A percentile compares a stretch with the other conserved stretches of the same genome.
These are phyloP conservation scores for Zygoascus tannicola DNA, from an alignment of 805 yeast genomes.

Conservation along the genomic window DNA sequence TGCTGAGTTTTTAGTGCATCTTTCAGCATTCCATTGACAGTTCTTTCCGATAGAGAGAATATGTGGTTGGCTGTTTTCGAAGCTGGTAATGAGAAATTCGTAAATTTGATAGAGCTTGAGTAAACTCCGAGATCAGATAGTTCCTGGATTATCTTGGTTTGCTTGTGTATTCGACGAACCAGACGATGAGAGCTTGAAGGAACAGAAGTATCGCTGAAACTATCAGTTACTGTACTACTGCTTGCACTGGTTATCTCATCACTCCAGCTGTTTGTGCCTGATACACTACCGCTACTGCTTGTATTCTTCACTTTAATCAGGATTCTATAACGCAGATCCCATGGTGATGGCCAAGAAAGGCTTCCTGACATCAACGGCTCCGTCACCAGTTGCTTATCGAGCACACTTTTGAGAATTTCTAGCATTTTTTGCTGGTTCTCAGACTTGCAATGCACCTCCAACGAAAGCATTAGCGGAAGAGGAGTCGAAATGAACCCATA, in stretches of 20 bases:
- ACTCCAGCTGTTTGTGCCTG: background rate
- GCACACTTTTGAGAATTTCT: conserved; percentile 40
- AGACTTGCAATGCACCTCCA: conserved; percentile 71
- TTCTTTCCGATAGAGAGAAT: conserved; percentile 77
- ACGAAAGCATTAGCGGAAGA: conserved; percentile 73
- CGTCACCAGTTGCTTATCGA: conserved; percentile 50
- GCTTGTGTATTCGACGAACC: conserved; percentile 3
- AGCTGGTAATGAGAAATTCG: conserved; percentile 78
- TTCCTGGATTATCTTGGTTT: conserved; percentile 26
- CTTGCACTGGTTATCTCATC: background rate
- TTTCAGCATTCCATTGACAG: conserved; percentile 51
- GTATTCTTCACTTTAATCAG: conserved; percentile 66
- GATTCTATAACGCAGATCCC: conserved; percentile 57
- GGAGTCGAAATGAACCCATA: conserved; percentile 86
- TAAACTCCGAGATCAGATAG: conserved; percentile 61
- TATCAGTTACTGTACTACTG: conserved; percentile 2
- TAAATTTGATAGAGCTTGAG: conserved; percentile 63
- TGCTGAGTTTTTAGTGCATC: conserved; percentile 48
- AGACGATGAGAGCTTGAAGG: background rate
- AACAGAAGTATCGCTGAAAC: background rate
- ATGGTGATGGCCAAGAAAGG: conserved; percentile 58
- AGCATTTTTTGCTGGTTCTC: conserved; percentile 58
- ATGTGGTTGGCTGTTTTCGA: conserved; percentile 74
- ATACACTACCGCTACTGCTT: background rate
- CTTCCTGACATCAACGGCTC: conserved; percentile 29